phyloP scores from a whole-genome alignment of 148 eudicot genomes.

The Vaccinium myrtillus region DNA sequence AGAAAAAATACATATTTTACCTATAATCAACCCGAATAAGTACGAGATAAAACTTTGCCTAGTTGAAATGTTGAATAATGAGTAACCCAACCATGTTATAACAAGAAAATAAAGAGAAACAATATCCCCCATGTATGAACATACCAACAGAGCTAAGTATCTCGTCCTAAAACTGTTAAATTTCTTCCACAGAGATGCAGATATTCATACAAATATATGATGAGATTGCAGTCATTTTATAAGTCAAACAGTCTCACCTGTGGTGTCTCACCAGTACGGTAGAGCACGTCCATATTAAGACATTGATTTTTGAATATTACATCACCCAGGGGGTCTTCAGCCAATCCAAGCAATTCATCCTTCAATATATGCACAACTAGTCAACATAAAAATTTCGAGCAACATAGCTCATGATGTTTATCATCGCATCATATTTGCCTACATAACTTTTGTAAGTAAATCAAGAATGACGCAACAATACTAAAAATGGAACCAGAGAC shows the following conservation, averaged over 20 bases:
- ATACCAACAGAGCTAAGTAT: neutral
- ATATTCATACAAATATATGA: neutral
- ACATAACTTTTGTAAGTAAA: neutral
- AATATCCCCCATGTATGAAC: neutral
- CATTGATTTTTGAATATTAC: conserved; percentile 53
- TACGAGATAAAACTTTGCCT: neutral
- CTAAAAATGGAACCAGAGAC: neutral
- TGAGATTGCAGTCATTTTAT: neutral
- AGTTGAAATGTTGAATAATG: neutral
- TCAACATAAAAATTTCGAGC: neutral
- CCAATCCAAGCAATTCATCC: conserved; percentile 96
- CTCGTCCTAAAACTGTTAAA: neutral
- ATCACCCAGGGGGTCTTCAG: conserved; percentile 56
- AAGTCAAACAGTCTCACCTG: conserved; percentile 42
- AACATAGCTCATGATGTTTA: neutral
- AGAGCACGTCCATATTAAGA: conserved; percentile 72
- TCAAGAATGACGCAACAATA: neutral
- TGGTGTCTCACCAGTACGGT: conserved; percentile 86
- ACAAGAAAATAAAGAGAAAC: neutral
- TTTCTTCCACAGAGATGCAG: neutral
- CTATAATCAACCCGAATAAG: neutral
- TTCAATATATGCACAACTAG: conserved; percentile 24
- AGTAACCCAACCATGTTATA: neutral
- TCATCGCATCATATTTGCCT: neutral
- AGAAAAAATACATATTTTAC: neutral